Conservation (phyloP, 2,329 filamentous ascomycete genomes). For the Cercospora janseana region DNA sequence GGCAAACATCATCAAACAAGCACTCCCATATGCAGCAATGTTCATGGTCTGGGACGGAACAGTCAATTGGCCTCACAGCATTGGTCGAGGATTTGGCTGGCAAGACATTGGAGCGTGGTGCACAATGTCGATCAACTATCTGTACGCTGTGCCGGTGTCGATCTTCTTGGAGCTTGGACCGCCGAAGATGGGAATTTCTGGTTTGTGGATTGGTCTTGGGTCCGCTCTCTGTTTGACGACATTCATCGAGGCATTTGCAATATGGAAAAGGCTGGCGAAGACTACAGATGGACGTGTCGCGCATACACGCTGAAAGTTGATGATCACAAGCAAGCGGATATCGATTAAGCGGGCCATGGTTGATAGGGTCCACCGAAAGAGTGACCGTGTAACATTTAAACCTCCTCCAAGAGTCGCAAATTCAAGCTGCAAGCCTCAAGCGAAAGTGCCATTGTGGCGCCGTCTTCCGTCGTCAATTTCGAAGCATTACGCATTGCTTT, state of each 20-base stretch:
- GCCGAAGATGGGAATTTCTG: conserved; percentile 38
- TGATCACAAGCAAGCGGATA: too few species aligned
- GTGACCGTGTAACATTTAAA: too few species aligned
- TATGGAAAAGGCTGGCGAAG: conserved; percentile 14
- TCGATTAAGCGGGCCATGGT: too few species aligned
- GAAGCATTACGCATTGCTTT: too few species aligned
- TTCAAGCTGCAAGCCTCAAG: too few species aligned
- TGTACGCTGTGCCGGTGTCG: conserved; percentile 40
- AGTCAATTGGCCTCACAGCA: conserved; percentile 39
- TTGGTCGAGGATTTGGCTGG: conserved; percentile 40
- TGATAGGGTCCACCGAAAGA: too few species aligned
- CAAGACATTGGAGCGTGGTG: conserved; percentile 42
- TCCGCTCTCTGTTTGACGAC: conserved; percentile 25
- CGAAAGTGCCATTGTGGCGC: too few species aligned
- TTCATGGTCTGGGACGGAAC: conserved; percentile 43
- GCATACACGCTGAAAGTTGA: background rate
- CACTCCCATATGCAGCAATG: conserved; percentile 39
- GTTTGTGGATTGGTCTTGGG: conserved; percentile 39
- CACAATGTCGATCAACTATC: conserved; percentile 42
- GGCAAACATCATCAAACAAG: conserved; percentile 35
- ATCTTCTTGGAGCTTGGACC: conserved; percentile 39
- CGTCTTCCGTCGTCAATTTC: too few species aligned
- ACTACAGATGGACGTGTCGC: conserved; percentile 10
- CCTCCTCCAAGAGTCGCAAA: too few species aligned
- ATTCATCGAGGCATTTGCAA: conserved; percentile 11